Evolutionary conservation across 2,329 filamentous ascomycete species (phyloP).

Genomic region (Alternaria consortialis): DNA sequence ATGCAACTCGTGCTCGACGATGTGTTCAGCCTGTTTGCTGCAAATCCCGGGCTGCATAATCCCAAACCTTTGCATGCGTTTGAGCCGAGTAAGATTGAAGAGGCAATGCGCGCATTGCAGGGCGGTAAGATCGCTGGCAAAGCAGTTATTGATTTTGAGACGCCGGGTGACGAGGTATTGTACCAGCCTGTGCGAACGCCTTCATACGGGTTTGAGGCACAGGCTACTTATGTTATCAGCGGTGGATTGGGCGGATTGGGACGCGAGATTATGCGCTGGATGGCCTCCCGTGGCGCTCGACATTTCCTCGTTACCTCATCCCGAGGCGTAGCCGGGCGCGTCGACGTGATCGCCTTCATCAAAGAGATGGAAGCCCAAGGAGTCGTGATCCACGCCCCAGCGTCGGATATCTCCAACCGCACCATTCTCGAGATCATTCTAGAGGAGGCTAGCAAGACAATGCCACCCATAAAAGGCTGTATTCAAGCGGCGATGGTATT

Average conservation of each 20-base stretch:
- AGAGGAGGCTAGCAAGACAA: slow-evolving; percentile 10
- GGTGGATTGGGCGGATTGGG: slow-evolving; percentile 43
- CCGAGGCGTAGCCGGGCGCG: slow-evolving; percentile 22
- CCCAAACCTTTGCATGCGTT: slow-evolving; percentile 12
- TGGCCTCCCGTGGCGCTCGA: slow-evolving; percentile 36
- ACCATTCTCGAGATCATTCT: slow-evolving; percentile 20
- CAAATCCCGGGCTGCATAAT: neutral
- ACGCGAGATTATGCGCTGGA: slow-evolving; percentile 36
- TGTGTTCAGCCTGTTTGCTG: slow-evolving; percentile 12
- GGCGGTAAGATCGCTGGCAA: slow-evolving; percentile 52
- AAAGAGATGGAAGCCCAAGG: slow-evolving; percentile 22
- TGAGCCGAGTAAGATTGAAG: slow-evolving; percentile 18
- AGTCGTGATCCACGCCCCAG: slow-evolving; percentile 24
- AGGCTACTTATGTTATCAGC: slow-evolving; percentile 37
- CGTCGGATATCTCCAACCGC: slow-evolving; percentile 29
- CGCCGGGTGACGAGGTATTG: slow-evolving; percentile 23
- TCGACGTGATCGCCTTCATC: slow-evolving; percentile 23
- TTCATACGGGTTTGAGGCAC: slow-evolving; percentile 9
- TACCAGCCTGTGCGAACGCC: slow-evolving; percentile 9
- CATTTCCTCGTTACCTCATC: slow-evolving; percentile 35
- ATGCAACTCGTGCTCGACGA: slow-evolving; percentile 15
- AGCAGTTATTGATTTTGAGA: slow-evolving; percentile 44
- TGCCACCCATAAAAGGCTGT: slow-evolving; percentile 28
- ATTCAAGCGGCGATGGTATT: slow-evolving; percentile 29
- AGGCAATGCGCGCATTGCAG: slow-evolving; percentile 32